Percentiles rank a stretch among this genome's conserved stretches.
Evolutionary conservation across 805 yeast species (phyloP).

Genomic region (Blastobotrys muscicola): DNA sequence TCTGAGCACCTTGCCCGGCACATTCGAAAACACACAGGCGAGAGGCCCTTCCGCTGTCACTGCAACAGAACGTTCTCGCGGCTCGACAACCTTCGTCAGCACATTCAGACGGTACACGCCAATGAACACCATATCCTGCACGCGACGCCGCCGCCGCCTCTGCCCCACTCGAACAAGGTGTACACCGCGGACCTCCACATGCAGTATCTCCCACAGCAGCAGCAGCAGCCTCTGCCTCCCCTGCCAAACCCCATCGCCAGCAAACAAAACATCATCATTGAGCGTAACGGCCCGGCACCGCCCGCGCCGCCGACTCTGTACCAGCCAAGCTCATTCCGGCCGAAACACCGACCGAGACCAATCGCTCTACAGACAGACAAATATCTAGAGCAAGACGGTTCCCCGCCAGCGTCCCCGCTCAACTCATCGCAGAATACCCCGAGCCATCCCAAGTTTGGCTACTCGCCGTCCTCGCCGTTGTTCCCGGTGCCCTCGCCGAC

Average conservation of each 20-base stretch:
- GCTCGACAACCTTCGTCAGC: slow-evolving; percentile 83
- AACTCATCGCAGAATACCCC: background rate
- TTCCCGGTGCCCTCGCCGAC: slow-evolving; percentile 4
- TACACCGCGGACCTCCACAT: background rate
- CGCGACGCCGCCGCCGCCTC: slow-evolving; percentile 16
- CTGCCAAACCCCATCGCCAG: slow-evolving; percentile 5
- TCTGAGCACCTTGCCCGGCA: slow-evolving; percentile 91
- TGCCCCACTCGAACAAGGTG: slow-evolving; percentile 7
- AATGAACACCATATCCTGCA: slow-evolving; percentile 31
- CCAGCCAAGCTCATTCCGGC: slow-evolving; percentile 3
- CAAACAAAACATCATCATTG: slow-evolving; percentile 1
- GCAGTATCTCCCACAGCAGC: slow-evolving; percentile 4
- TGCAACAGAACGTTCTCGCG: slow-evolving; percentile 71
- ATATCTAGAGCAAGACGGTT: background rate
- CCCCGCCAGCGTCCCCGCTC: slow-evolving; percentile 8
- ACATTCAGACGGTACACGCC: slow-evolving; percentile 76
- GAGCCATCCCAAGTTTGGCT: slow-evolving; percentile 1
- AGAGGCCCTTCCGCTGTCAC: slow-evolving; percentile 82
- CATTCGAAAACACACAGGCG: slow-evolving; percentile 90
- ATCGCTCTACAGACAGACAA: slow-evolving; percentile 5
- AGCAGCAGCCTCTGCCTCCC: slow-evolving; percentile 7
- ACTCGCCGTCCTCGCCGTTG: slow-evolving; percentile 15
- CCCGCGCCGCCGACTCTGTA: background rate
- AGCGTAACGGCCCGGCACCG: background rate
- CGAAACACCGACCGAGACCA: slow-evolving; percentile 14